phyloP scores from a whole-genome alignment of 2,329 filamentous ascomycete species.

The Alternaria atra region DNA sequence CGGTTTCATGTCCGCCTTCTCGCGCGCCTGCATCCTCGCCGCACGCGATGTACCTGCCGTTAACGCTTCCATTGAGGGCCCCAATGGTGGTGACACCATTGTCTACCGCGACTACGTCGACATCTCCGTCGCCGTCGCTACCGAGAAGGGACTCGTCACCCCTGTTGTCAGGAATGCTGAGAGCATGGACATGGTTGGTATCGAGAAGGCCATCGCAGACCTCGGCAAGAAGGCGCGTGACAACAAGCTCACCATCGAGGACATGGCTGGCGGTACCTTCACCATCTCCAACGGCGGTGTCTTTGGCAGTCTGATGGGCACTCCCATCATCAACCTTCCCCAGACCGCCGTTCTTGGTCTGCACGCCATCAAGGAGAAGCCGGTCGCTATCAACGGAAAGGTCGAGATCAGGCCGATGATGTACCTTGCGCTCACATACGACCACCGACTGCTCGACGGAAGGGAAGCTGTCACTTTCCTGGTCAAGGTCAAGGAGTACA shows the following conservation, averaged over 20 bases:
- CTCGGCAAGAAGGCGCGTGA: slow-evolving; percentile 98
- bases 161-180: slow-evolving; percentile 96
- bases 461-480: slow-evolving; percentile 96
- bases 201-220: slow-evolving; percentile 91
- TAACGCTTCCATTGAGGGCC: slow-evolving; percentile 96
- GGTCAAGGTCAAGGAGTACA: slow-evolving; percentile 96
- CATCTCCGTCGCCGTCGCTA: slow-evolving; percentile 95
- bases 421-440: slow-evolving; percentile 97
- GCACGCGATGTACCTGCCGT: slow-evolving; percentile 95
- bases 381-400: slow-evolving; percentile 90
- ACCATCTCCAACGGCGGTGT: slow-evolving; percentile 98
- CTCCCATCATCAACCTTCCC: slow-evolving; percentile 96
- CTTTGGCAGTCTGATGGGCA: slow-evolving; percentile 96
- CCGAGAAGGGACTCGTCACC: slow-evolving; percentile 96
- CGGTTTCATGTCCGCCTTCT: slow-evolving; percentile 99
- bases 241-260: slow-evolving; percentile 96
- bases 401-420: slow-evolving; percentile 98
- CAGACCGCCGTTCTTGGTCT: slow-evolving; percentile 91
- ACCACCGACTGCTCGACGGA: slow-evolving; percentile 94
- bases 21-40: slow-evolving; percentile 85
- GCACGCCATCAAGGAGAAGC: slow-evolving; percentile 95
- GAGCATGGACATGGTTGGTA: slow-evolving; percentile 83
- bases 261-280: slow-evolving; percentile 98
- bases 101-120: slow-evolving; percentile 99
- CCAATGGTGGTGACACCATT: slow-evolving; percentile 93